Evolutionary conservation across 2,329 filamentous ascomycete species (phyloP).

Genomic region (Trichoderma simmonsii): DNA sequence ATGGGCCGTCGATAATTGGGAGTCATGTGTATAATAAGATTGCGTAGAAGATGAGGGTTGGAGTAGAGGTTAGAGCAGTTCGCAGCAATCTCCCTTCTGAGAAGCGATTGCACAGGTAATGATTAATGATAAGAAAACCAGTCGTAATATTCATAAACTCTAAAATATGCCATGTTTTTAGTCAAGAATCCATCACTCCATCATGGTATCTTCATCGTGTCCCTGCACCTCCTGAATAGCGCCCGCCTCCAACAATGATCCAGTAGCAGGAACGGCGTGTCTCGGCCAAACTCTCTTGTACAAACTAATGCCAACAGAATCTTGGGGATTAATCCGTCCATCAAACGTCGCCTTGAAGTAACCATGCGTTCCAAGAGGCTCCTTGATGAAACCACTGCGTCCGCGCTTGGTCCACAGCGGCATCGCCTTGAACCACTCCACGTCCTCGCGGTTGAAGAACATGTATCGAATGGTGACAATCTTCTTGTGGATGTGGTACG

Average conservation of each 20-base stretch:
- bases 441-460: conserved; percentile 97
- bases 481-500: conserved; percentile 98
- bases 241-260: conserved; percentile 40
- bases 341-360: conserved; percentile 99
- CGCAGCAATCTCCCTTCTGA: background rate
- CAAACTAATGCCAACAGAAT: conserved; percentile 84
- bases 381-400: conserved; percentile 87
- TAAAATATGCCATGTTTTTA: conserved; percentile 1
- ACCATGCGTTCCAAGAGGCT: conserved; percentile 92
- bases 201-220: conserved; percentile 18
- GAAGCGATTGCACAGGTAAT: background rate
- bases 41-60: background rate
- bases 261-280: conserved; percentile 50
- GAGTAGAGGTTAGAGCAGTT: background rate
- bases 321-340: conserved; percentile 90
- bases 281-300: conserved; percentile 86
- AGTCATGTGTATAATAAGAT: background rate
- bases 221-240: background rate
- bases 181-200: conserved; percentile 9
- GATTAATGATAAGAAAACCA: background rate
- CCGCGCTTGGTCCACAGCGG: conserved; percentile 92
- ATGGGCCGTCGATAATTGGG: background rate
- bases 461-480: conserved; percentile 97
- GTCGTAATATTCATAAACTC: conserved; percentile 18
- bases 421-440: conserved; percentile 96